Evolutionary conservation across 2,329 filamentous ascomycete species (phyloP).

Genomic region (Rachicladosporium sp.): DNA sequence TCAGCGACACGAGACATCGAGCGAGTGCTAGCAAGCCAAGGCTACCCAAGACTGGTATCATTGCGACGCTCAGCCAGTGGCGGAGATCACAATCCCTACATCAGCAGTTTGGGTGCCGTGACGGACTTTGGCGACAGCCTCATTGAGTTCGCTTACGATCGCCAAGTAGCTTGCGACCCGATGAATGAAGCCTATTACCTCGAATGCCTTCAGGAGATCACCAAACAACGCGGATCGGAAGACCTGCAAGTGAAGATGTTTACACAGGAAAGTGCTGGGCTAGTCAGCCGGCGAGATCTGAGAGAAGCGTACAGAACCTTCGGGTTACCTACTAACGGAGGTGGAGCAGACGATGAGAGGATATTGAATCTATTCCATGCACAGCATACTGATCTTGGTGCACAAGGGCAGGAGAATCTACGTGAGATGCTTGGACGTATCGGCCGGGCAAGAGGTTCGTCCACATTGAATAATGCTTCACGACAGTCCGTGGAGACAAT

Average conservation of each 20-base stretch:
- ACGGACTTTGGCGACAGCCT: slow-evolving; percentile 50
- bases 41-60: slow-evolving; percentile 8
- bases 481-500: slow-evolving; percentile 46
- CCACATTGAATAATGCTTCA: slow-evolving; percentile 45
- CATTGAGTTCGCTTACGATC: slow-evolving; percentile 50
- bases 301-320: slow-evolving; percentile 47
- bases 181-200: slow-evolving; percentile 48
- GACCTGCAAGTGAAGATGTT: slow-evolving; percentile 46
- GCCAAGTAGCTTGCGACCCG: slow-evolving; percentile 46
- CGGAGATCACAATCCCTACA: slow-evolving; percentile 19
- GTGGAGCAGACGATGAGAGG: slow-evolving; percentile 41
- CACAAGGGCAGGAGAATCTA: slow-evolving; percentile 42
- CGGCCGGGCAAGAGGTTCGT: slow-evolving; percentile 45
- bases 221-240: slow-evolving; percentile 42
- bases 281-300: slow-evolving; percentile 45
- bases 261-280: slow-evolving; percentile 45
- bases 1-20: slow-evolving; percentile 21
- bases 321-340: slow-evolving; percentile 35
- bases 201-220: slow-evolving; percentile 51
- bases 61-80: slow-evolving; percentile 2
- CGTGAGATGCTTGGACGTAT: slow-evolving; percentile 47
- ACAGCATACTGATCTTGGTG: slow-evolving; percentile 41
- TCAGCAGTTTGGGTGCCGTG: slow-evolving; percentile 49
- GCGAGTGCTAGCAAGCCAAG: slow-evolving; percentile 20
- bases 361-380: slow-evolving; percentile 52